Conservation (phyloP, 768 basidiomycete species). For the Boletus edulis region DNA sequence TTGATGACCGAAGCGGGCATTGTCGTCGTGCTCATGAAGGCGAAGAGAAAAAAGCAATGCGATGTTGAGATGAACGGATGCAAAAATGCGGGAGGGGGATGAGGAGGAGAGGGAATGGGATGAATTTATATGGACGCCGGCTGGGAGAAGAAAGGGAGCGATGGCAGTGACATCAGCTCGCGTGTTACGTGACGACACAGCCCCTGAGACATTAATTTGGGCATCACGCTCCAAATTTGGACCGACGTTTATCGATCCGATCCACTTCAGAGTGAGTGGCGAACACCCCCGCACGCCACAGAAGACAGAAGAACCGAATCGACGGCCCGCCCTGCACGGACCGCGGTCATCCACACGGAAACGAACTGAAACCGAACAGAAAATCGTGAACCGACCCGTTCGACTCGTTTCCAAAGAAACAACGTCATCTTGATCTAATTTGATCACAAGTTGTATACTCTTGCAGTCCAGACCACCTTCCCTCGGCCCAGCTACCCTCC, state of each 20-base stretch:
- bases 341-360: conserved; percentile 9
- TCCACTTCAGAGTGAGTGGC: not conserved
- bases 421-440: conserved; percentile 21
- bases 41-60: not conserved
- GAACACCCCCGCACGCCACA: conserved; percentile 21
- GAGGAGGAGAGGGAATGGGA: conserved; percentile 7
- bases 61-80: conserved; percentile 1
- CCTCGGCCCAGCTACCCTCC: not conserved
- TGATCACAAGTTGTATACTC: too few species aligned
- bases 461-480: not conserved
- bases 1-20: conserved; percentile 42
- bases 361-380: conserved; percentile 11
- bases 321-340: not conserved
- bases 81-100: conserved; percentile 3
- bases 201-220: conserved; percentile 25
- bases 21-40: conserved; percentile 20
- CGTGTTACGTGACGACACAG: conserved; percentile 26
- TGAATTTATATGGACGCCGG: conserved; percentile 30
- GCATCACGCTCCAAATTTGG: conserved; percentile 9
- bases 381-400: not conserved
- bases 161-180: conserved; percentile 34
- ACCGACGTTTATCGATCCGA: conserved; percentile 15
- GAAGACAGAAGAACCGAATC: not conserved
- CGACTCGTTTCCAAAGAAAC: conserved; percentile 24
- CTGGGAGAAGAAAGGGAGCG: conserved; percentile 27